Conservation (phyloP, 75 land plant genomes). For the Picea sitchensis region DNA sequence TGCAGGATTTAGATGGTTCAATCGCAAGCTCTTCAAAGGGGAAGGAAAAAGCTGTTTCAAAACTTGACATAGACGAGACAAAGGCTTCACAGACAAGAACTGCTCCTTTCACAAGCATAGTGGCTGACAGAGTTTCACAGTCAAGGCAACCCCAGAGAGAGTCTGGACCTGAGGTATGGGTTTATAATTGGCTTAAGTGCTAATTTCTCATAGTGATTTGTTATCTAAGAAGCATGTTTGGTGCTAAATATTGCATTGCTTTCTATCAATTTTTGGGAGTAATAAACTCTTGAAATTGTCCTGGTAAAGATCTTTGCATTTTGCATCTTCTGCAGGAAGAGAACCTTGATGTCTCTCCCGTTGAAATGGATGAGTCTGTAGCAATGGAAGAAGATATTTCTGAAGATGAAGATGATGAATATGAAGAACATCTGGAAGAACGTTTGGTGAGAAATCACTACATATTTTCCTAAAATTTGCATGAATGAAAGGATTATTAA, state of each 20-base stretch:
- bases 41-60: conserved; percentile 78
- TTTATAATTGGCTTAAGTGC: too few species aligned
- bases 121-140: conserved; percentile 56
- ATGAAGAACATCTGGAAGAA: conserved; percentile 19
- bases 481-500: not conserved
- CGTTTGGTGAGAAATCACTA: conserved; percentile 1
- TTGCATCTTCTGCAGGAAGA: conserved; percentile 30
- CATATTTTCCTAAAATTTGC: not conserved
- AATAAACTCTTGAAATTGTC: not conserved
- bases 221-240: not conserved
- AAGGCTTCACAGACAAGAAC: conserved; percentile 91
- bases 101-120: conserved; percentile 77
- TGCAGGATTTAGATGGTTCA: conserved; percentile 28
- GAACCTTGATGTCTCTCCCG: conserved; percentile 42
- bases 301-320: not conserved
- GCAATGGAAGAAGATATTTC: conserved; percentile 61
- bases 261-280: not conserved
- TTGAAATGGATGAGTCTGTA: conserved; percentile 43
- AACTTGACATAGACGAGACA: conserved; percentile 43
- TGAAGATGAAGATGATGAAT: conserved; percentile 47
- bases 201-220: not conserved
- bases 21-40: conserved; percentile 61
- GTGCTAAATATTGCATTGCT: not conserved
- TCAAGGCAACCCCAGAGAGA: conserved; percentile 46
- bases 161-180: conserved; percentile 58